Conservation (phyloP, 129 eudicot genomes). For the Solidago caesia region DNA sequence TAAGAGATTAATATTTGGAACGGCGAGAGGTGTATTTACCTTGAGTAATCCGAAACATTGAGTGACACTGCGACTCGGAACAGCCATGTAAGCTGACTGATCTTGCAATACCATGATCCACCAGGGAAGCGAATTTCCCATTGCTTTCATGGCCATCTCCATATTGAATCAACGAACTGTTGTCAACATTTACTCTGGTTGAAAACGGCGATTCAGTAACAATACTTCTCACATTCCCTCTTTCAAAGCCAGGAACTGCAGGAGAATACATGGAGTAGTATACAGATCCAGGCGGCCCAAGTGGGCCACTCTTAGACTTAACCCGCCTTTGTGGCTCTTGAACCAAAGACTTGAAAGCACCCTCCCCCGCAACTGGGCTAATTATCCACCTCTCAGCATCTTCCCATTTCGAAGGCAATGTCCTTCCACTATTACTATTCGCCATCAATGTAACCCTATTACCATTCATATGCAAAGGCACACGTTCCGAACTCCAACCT, state of each 20-base stretch:
- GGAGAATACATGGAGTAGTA: constrained; percentile 67
- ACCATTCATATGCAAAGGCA: constrained; percentile 48
- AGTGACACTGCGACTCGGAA: constrained; percentile 54
- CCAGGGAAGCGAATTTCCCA: constrained; percentile 29
- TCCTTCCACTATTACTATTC: constrained; percentile 44
- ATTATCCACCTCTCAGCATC: constrained; percentile 97
- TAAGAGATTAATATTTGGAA: neutral
- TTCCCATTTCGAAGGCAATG: constrained; percentile 94
- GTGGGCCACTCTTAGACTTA: constrained; percentile 90
- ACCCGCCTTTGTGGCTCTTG: constrained; percentile 68
- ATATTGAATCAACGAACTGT: constrained; percentile 33
- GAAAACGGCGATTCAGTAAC: constrained; percentile 54
- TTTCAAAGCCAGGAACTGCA: constrained; percentile 45
- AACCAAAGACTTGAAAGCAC: constrained; percentile 36
- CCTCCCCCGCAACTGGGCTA: constrained; percentile 68
- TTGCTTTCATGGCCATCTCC: constrained; percentile 27
- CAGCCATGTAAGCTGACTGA: constrained; percentile 77
- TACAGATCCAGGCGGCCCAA: constrained; percentile 74
- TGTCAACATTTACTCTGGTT: constrained; percentile 43
- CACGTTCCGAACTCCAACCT: constrained; percentile 93
- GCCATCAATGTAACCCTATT: constrained; percentile 50
- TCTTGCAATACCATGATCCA: constrained; percentile 71
- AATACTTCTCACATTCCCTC: constrained; percentile 37
- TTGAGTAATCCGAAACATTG: constrained; percentile 39
- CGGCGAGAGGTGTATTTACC: constrained; percentile 40